phyloP scores from a whole-genome alignment of 2,329 filamentous ascomycete genomes.

The Botryotinia convoluta region DNA sequence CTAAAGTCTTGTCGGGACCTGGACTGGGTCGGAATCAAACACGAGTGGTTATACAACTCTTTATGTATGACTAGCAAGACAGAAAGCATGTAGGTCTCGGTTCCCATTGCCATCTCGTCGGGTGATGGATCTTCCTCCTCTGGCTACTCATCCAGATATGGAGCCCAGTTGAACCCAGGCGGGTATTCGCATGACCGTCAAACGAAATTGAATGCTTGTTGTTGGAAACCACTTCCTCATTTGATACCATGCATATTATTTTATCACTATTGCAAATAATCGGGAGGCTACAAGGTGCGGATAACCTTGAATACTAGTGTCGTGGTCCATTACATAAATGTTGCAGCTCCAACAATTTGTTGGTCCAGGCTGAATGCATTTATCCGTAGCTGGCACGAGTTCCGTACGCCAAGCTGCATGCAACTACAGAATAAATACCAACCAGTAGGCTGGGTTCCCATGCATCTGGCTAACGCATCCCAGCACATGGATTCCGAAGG shows the following conservation, averaged over 20 bases:
- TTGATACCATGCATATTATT: neutral
- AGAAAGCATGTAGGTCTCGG: neutral
- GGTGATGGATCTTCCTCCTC: neutral
- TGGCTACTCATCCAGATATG: neutral
- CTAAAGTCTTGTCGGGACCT: slow-evolving; percentile 4
- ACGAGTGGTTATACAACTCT: slow-evolving; percentile 9
- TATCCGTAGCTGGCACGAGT: slow-evolving; percentile 11
- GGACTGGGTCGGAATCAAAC: neutral
- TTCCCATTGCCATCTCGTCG: slow-evolving; percentile 17
- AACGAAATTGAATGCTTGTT: neutral
- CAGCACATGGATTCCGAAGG: slow-evolving; percentile 9
- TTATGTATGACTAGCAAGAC: neutral
- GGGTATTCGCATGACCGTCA: slow-evolving; percentile 6
- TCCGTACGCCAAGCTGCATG: slow-evolving; percentile 13
- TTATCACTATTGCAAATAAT: neutral
- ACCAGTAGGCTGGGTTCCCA: slow-evolving; percentile 14
- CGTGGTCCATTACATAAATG: slow-evolving; percentile 11
- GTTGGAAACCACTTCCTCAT: neutral
- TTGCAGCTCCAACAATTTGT: slow-evolving; percentile 10
- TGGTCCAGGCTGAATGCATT: slow-evolving; percentile 10
- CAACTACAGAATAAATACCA: neutral
- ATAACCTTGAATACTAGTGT: neutral
- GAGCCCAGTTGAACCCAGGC: neutral
- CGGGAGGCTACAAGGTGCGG: neutral
- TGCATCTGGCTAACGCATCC: slow-evolving; percentile 5